phyloP scores from a whole-genome alignment of 192 early-diverging fungal genomes.

The Oehlia diaphana region DNA sequence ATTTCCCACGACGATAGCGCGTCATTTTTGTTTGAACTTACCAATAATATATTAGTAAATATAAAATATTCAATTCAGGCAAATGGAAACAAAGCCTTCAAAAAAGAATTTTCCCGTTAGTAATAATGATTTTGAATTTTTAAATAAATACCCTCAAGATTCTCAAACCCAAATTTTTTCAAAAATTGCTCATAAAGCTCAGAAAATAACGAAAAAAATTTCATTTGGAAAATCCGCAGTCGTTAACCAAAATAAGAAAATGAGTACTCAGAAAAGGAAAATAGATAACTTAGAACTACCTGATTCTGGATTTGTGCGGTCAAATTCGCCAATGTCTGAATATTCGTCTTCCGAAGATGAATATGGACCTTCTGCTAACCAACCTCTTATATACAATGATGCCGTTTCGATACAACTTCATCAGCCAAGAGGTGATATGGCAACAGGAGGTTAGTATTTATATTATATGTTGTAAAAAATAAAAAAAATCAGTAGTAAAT shows the following conservation, averaged over 20 bases:
- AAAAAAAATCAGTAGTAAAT: too few relatives aligned
- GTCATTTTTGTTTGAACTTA: too few relatives aligned
- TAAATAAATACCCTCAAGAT: not conserved
- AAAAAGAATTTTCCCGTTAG: too few relatives aligned
- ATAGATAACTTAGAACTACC: not conserved
- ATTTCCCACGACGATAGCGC: too few relatives aligned
- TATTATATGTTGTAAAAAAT: not conserved
- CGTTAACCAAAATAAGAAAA: not conserved
- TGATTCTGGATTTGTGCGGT: not conserved
- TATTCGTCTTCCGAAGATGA: slow-evolving; percentile 1
- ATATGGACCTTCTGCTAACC: not conserved
- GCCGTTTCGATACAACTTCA: slow-evolving; percentile 6
- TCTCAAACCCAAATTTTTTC: not conserved
- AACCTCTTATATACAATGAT: slow-evolving; percentile 15
- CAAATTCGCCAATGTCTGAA: not conserved
- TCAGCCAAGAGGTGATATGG: slow-evolving; percentile 14
- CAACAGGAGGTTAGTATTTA: not conserved
- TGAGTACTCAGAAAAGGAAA: not conserved
- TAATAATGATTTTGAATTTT: not conserved
- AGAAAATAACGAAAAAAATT: not conserved
- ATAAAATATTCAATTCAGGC: too few relatives aligned
- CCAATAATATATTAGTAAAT: too few relatives aligned
- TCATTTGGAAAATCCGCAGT: not conserved
- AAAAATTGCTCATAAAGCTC: not conserved
- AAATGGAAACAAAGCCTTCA: too few relatives aligned